Evolutionary conservation across 148 eudicot genomes (phyloP).

Genomic region (Silene uniflora): DNA sequence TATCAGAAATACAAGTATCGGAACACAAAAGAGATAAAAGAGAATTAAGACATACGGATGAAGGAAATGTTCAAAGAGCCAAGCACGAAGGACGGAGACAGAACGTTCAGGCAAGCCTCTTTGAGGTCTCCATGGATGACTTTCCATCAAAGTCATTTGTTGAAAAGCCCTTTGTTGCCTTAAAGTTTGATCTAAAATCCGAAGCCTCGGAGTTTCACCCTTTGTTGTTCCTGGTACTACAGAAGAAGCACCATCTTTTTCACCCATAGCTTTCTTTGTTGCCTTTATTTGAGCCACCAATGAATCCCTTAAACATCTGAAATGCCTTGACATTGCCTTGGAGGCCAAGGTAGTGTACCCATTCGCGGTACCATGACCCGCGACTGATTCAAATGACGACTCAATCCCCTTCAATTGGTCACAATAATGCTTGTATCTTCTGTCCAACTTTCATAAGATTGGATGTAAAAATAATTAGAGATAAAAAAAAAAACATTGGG

Average conservation of each 20-base stretch:
- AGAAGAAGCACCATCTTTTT: conserved; percentile 42
- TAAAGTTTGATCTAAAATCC: conserved; percentile 75
- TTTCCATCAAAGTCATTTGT: conserved; percentile 81
- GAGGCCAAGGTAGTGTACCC: conserved; percentile 75
- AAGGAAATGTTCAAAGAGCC: conserved; percentile 97
- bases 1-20: background rate
- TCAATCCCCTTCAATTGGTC: conserved; percentile 80
- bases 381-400: conserved; percentile 68
- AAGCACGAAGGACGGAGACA: conserved; percentile 89
- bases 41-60: conserved; percentile 60
- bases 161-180: conserved; percentile 82
- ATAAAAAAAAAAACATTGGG: too few relatives aligned
- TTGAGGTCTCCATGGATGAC: conserved; percentile 94
- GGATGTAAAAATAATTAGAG: background rate
- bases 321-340: conserved; percentile 96
- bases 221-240: conserved; percentile 47
- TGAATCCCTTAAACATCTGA: conserved; percentile 72
- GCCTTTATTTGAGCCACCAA: conserved; percentile 67
- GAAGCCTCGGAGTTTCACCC: conserved; percentile 87
- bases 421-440: conserved; percentile 81
- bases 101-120: conserved; percentile 90
- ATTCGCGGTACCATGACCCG: conserved; percentile 61
- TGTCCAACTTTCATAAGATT: conserved; percentile 56
- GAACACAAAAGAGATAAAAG: background rate
- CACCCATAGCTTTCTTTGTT: conserved; percentile 73